A percentile compares a stretch with the other conserved stretches of the same genome.
Conservation (phyloP, 2,329 filamentous ascomycete species). For the Colletotrichum cuscutae region DNA sequence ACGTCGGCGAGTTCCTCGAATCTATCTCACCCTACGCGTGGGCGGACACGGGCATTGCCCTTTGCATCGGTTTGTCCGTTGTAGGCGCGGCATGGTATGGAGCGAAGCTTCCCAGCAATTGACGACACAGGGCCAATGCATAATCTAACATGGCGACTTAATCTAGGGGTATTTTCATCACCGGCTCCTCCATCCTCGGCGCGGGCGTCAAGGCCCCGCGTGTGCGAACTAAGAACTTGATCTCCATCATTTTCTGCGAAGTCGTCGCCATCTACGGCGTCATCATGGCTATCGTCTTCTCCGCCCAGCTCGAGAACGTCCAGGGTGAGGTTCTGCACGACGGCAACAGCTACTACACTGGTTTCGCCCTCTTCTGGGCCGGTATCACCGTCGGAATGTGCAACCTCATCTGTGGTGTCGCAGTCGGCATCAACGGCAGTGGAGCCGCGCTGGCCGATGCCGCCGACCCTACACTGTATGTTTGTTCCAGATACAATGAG, state of each 20-base stretch:
- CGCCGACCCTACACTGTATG: conserved; percentile 88
- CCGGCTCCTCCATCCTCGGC: conserved; percentile 95
- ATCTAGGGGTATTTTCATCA: conserved; percentile 96
- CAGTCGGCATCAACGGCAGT: conserved; percentile 97
- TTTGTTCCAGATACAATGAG: conserved; percentile 37
- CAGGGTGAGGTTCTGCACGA: conserved; percentile 74
- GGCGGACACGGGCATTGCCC: conserved; percentile 88
- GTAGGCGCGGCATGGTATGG: conserved; percentile 95
- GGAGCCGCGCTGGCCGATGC: conserved; percentile 96
- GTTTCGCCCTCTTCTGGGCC: conserved; percentile 95
- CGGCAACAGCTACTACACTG: conserved; percentile 88
- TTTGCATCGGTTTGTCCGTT: conserved; percentile 96
- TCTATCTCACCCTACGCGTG: conserved; percentile 93
- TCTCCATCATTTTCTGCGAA: conserved; percentile 99
- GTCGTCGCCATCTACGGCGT: conserved; percentile 99
- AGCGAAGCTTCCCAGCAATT: neutral
- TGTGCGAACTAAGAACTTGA: conserved; percentile 99
- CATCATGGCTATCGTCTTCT: conserved; percentile 99
- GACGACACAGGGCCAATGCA: too few relatives aligned
- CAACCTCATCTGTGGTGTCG: conserved; percentile 95
- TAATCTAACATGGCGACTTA: neutral
- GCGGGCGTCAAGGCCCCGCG: conserved; percentile 96
- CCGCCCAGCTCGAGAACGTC: conserved; percentile 81
- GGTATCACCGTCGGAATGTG: conserved; percentile 94
- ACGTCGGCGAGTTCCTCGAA: conserved; percentile 96